Conservation (phyloP, 768 basidiomycete species). For the Leccinum olivaceopallidum region DNA sequence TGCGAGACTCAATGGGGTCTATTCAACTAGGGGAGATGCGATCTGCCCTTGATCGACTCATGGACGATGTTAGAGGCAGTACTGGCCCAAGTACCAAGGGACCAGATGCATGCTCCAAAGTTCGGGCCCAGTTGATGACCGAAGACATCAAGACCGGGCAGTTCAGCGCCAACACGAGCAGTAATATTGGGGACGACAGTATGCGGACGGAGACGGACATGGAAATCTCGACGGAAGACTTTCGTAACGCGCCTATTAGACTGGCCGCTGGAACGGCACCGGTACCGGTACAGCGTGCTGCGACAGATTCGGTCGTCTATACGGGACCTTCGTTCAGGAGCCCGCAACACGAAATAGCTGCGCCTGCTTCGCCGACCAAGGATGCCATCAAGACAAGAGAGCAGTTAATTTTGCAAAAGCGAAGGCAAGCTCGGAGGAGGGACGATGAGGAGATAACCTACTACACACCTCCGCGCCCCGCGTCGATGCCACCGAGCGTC, state of each 20-base stretch:
- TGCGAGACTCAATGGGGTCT: conserved; percentile 45
- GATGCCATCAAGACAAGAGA: conserved; percentile 68
- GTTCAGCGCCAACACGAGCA: conserved; percentile 39
- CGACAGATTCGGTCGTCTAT: conserved; percentile 48
- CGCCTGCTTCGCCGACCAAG: conserved; percentile 54
- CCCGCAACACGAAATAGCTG: conserved; percentile 35
- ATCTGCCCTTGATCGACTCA: conserved; percentile 69
- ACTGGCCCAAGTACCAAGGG: conserved; percentile 27
- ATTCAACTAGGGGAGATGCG: conserved; percentile 69
- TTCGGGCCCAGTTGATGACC: conserved; percentile 31
- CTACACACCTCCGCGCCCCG: conserved; percentile 34
- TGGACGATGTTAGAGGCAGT: conserved; percentile 58
- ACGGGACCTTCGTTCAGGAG: conserved; percentile 34
- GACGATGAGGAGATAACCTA: conserved; percentile 48
- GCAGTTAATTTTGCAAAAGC: conserved; percentile 68
- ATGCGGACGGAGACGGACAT: conserved; percentile 35
- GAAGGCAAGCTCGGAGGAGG: conserved; percentile 57
- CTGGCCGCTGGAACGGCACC: conserved; percentile 14
- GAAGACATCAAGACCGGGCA: conserved; percentile 35
- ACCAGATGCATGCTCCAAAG: conserved; percentile 12
- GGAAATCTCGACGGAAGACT: conserved; percentile 28
- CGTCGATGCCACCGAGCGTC: conserved; percentile 28
- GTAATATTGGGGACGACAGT: conserved; percentile 28
- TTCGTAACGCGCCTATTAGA: conserved; percentile 20
- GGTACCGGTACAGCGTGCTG: conserved; percentile 46